Evolutionary conservation across 2,329 filamentous ascomycete genomes (phyloP).

Genomic region (Colletotrichum filicis): DNA sequence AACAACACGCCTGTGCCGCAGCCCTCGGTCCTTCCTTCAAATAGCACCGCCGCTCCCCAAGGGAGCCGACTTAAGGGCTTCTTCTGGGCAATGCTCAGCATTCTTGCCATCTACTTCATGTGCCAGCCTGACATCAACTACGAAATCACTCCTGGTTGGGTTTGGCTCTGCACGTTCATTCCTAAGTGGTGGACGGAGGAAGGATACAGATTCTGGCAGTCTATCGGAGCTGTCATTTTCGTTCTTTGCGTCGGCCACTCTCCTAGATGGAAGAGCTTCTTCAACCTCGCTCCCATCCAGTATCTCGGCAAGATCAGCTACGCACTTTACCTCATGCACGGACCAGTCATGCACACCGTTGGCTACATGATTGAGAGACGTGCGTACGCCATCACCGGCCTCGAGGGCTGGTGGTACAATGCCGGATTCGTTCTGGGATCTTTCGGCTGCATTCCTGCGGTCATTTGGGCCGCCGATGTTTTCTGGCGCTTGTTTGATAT

Average conservation of each 20-base stretch:
- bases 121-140: conserved; percentile 55
- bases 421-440: conserved; percentile 59
- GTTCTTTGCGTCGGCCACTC: conserved; percentile 61
- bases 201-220: conserved; percentile 67
- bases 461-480: conserved; percentile 66
- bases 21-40: conserved; percentile 37
- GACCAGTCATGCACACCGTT: conserved; percentile 62
- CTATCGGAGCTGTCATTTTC: conserved; percentile 62
- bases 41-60: conserved; percentile 35
- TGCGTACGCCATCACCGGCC: conserved; percentile 59
- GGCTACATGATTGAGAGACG: conserved; percentile 63
- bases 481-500: conserved; percentile 67
- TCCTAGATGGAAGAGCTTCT: conserved; percentile 58
- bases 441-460: conserved; percentile 59
- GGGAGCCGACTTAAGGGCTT: conserved; percentile 20
- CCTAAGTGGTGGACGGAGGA: conserved; percentile 60
- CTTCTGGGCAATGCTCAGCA: conserved; percentile 53
- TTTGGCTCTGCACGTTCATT: conserved; percentile 57
- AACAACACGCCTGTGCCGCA: conserved; percentile 41
- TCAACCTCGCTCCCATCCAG: conserved; percentile 60
- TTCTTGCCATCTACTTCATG: conserved; percentile 64
- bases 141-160: conserved; percentile 61
- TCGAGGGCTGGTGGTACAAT: conserved; percentile 57
- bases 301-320: conserved; percentile 72
- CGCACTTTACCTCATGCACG: conserved; percentile 71